Evolutionary conservation across 352 stramenopile genomes (phyloP).

Genomic region (Phytophthora syringae): DNA sequence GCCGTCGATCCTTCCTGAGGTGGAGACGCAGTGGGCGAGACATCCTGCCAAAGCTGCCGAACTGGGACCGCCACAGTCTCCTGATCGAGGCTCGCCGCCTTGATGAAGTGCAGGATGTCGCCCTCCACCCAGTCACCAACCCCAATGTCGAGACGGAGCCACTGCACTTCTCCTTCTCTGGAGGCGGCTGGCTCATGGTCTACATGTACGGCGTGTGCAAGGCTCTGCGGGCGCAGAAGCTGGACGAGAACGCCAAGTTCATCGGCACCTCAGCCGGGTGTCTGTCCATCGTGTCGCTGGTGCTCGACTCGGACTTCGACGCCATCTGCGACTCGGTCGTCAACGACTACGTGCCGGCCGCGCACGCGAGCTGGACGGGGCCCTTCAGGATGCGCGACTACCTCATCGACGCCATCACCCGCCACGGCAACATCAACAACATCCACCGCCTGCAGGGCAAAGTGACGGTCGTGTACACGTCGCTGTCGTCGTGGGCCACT

Average conservation of each 20-base stretch:
- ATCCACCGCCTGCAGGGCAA: slow-evolving; percentile 39
- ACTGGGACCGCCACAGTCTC: slow-evolving; percentile 6
- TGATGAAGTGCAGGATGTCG: background rate
- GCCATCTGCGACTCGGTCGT: slow-evolving; percentile 50
- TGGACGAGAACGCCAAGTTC: slow-evolving; percentile 47
- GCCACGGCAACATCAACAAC: slow-evolving; percentile 33
- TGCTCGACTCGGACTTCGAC: slow-evolving; percentile 53
- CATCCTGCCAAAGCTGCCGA: slow-evolving; percentile 10
- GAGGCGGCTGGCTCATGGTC: slow-evolving; percentile 63
- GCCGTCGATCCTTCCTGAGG: slow-evolving; percentile 9
- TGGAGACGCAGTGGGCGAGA: slow-evolving; percentile 12
- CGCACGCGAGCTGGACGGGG: slow-evolving; percentile 26
- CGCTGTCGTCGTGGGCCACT: slow-evolving; percentile 48
- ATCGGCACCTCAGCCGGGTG: slow-evolving; percentile 54
- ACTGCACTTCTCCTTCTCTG: slow-evolving; percentile 64
- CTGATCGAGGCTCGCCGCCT: slow-evolving; percentile 12
- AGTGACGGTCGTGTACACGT: slow-evolving; percentile 60
- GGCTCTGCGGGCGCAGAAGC: slow-evolving; percentile 49
- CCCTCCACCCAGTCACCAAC: no score
- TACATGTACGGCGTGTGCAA: slow-evolving; percentile 70
- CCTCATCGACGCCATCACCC: slow-evolving; percentile 45
- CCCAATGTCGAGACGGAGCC: no score
- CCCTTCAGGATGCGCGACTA: slow-evolving; percentile 64
- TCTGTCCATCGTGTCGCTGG: slow-evolving; percentile 49
- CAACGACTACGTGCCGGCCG: slow-evolving; percentile 45